Percentiles rank a stretch among this genome's conserved stretches.
These are phyloP conservation scores for Pichia nakasei DNA, from an alignment of 805 yeast species.

Conservation along the genomic window DNA sequence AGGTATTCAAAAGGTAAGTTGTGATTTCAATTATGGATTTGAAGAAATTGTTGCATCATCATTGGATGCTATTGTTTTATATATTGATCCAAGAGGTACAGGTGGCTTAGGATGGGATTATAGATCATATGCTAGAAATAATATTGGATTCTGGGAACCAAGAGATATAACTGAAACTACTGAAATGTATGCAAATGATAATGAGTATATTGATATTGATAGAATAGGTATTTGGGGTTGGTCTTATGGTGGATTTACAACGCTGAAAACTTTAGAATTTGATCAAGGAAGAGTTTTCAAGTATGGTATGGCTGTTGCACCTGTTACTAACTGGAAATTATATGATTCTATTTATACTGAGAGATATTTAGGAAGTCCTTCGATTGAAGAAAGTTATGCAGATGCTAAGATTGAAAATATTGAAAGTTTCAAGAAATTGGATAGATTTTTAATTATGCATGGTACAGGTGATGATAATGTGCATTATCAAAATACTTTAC, in stretches of 20 bases:
- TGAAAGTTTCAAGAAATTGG: constrained; percentile 36
- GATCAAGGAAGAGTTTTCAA: constrained; percentile 57
- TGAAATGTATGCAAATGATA: constrained; percentile 37
- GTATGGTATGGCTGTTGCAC: constrained; percentile 77
- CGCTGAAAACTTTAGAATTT: constrained; percentile 63
- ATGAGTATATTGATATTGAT: constrained; percentile 40
- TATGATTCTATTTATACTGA: constrained; percentile 79
- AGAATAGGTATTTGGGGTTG: constrained; percentile 77
- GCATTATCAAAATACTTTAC: constrained; percentile 62
- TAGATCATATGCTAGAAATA: constrained; percentile 44
- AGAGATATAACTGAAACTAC: constrained; percentile 51
- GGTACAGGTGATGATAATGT: constrained; percentile 85
- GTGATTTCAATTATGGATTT: constrained; percentile 41
- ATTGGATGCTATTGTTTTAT: constrained; percentile 51
- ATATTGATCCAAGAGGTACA: constrained; percentile 76
- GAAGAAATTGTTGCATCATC: constrained; percentile 51
- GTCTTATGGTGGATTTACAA: constrained; percentile 79
- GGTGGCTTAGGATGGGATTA: constrained; percentile 70
- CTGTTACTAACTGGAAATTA: constrained; percentile 70
- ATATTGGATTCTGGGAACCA: constrained; percentile 72
- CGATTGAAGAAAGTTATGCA: constrained; percentile 43
- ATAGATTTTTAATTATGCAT: constrained; percentile 61
- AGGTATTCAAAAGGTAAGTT: constrained; percentile 53
- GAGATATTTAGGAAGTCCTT: constrained; percentile 57
- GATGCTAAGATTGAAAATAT: constrained; percentile 36